These are phyloP conservation scores for Cocos nucifera DNA, from an alignment of 176 grass and related monocot species.

Conservation along the genomic window DNA sequence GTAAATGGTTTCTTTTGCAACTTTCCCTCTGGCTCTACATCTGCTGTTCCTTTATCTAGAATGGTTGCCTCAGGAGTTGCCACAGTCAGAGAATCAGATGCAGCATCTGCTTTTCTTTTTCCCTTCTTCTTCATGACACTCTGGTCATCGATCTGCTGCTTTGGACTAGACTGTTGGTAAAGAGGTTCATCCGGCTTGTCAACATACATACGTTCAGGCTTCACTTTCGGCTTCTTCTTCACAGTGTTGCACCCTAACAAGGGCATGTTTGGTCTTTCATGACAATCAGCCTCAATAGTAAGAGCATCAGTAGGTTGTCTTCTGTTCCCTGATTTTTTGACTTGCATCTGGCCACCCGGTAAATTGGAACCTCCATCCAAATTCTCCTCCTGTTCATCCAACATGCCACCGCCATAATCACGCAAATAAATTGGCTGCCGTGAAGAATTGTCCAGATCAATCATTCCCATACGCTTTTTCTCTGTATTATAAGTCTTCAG, in stretches of 20 bases:
- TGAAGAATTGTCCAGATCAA: constrained; percentile 25
- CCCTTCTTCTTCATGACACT: constrained; percentile 70
- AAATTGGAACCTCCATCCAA: constrained; percentile 22
- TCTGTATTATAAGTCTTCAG: constrained; percentile 40
- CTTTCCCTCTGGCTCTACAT: constrained; percentile 62
- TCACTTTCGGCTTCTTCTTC: constrained; percentile 60
- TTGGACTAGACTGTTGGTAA: constrained; percentile 27
- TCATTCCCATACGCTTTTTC: constrained; percentile 52
- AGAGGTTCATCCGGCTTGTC: constrained; percentile 36
- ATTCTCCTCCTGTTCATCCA: constrained; percentile 30
- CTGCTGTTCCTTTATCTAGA: constrained; percentile 29
- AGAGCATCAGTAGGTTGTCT: constrained; percentile 34
- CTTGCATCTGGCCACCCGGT: constrained; percentile 22
- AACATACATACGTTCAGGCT: constrained; percentile 32
- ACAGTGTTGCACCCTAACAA: constrained; percentile 37
- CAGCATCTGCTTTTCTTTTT: constrained; percentile 62
- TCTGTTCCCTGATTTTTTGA: constrained; percentile 26
- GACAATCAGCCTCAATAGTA: constrained; percentile 8
- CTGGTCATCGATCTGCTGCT: constrained; percentile 29
- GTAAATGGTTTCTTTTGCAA: constrained; percentile 68
- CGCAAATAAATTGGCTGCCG: constrained; percentile 5
- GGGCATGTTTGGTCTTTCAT: constrained; percentile 29
- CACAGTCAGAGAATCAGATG: constrained; percentile 24
- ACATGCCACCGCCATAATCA: constrained; percentile 30
- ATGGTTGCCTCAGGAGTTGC: constrained; percentile 28